These are phyloP conservation scores for Coemansia brasiliensis DNA, from an alignment of 192 early-diverging fungal genomes.

Conservation along the genomic window DNA sequence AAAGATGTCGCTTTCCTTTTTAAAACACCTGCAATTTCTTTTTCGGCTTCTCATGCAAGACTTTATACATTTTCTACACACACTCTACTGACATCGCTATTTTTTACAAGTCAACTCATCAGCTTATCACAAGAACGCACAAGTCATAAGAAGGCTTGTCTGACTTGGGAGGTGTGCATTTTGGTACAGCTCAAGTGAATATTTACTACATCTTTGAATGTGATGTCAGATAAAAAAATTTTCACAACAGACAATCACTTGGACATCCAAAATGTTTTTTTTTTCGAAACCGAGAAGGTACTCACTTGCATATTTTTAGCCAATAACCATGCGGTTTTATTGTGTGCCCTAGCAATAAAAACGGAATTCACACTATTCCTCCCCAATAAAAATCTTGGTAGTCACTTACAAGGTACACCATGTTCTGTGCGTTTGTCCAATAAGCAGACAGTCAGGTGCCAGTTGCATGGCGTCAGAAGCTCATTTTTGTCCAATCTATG, in stretches of 20 bases:
- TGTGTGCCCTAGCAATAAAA: not conserved
- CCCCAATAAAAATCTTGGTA: not conserved
- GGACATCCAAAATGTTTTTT: not conserved
- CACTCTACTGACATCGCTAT: too few relatives aligned
- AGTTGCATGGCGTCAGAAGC: not conserved
- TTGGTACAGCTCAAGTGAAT: too few relatives aligned
- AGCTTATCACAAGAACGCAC: too few relatives aligned
- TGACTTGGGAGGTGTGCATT: too few relatives aligned
- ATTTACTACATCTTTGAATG: too few relatives aligned
- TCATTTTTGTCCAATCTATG: too few relatives aligned
- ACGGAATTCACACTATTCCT: not conserved
- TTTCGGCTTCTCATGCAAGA: too few relatives aligned
- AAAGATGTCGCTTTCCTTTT: not conserved
- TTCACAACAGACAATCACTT: conserved; percentile 4
- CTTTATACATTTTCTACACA: too few relatives aligned
- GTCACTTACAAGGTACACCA: conserved; percentile 5
- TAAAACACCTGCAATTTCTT: not conserved
- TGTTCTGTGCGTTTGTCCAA: not conserved
- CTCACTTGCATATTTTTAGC: not conserved
- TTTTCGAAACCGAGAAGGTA: conserved; percentile 3
- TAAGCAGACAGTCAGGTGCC: not conserved
- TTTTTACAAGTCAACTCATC: too few relatives aligned
- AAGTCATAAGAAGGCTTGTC: too few relatives aligned
- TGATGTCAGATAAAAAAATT: not conserved
- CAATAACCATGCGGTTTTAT: conserved; percentile 3